Conservation (phyloP, 202 grass and related monocot genomes). For the Carex sylvatica region DNA sequence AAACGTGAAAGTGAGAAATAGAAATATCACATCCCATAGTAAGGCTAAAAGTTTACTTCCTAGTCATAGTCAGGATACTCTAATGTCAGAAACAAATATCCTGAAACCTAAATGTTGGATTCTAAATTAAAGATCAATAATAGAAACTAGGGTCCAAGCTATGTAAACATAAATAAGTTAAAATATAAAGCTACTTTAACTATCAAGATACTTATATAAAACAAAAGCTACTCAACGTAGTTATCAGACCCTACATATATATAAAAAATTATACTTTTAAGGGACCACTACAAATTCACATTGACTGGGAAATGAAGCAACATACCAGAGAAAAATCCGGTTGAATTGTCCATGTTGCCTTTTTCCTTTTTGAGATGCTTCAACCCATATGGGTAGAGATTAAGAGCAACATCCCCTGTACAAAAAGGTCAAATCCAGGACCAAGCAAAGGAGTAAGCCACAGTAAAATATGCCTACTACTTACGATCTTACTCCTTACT, state of each 20-base stretch:
- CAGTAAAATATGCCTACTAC: slow-evolving; percentile 36
- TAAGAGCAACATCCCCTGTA: slow-evolving; percentile 38
- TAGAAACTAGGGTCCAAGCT: neutral
- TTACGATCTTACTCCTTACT: slow-evolving; percentile 28
- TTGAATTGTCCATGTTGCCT: slow-evolving; percentile 25
- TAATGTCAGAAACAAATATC: neutral
- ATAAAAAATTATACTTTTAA: neutral
- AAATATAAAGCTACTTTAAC: slow-evolving; percentile 3
- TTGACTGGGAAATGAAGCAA: slow-evolving; percentile 28
- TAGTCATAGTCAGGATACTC: neutral
- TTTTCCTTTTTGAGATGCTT: slow-evolving; percentile 25
- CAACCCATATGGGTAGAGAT: slow-evolving; percentile 29
- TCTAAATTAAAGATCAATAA: slow-evolving; percentile 3
- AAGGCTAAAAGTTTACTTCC: neutral
- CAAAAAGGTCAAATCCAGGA: slow-evolving; percentile 35
- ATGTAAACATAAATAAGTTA: neutral
- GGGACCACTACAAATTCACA: neutral
- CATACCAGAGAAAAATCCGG: slow-evolving; percentile 25
- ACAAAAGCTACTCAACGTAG: neutral
- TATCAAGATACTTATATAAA: neutral
- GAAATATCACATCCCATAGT: neutral
- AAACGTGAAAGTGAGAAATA: neutral
- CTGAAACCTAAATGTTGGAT: neutral
- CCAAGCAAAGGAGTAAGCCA: slow-evolving; percentile 42
- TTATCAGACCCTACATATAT: neutral